phyloP scores from a whole-genome alignment of 176 grass and related monocot species.

The Avena insularis region DNA sequence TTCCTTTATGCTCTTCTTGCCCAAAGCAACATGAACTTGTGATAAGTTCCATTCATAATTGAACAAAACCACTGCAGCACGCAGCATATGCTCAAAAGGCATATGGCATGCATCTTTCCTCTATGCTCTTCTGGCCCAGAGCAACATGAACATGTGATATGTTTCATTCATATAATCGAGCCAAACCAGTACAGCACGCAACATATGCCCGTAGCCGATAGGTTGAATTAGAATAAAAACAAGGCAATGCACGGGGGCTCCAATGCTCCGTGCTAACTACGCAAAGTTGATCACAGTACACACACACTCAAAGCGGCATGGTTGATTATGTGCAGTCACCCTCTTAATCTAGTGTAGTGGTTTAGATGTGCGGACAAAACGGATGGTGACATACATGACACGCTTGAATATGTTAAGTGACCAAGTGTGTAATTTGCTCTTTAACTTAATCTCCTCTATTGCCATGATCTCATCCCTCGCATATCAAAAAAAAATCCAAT shows the following conservation, averaged over 20 bases:
- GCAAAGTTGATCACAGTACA: not conserved
- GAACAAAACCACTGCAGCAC: not conserved
- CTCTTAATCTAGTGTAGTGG: not conserved
- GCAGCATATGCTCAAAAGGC: not conserved
- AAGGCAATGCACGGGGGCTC: not conserved
- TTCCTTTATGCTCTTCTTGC: not conserved
- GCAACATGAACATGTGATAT: not conserved
- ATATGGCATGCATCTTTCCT: not conserved
- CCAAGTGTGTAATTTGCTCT: not conserved
- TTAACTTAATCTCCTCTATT: not conserved
- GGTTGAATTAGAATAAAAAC: not conserved
- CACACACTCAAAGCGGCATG: not conserved
- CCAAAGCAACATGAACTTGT: not conserved
- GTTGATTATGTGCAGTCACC: not conserved
- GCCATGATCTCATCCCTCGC: not conserved
- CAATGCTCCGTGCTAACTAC: not conserved
- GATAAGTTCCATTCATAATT: not conserved
- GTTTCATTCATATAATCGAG: not conserved
- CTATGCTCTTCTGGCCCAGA: not conserved
- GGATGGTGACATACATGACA: not conserved
- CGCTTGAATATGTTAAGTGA: conserved; percentile 1
- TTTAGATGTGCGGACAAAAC: not conserved
- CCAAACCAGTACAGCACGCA: not conserved
- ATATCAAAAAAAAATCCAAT: not conserved
- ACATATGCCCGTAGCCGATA: not conserved